Evolutionary conservation across 768 basidiomycete genomes (phyloP).

Genomic region (Candolleomyces eurysporus): DNA sequence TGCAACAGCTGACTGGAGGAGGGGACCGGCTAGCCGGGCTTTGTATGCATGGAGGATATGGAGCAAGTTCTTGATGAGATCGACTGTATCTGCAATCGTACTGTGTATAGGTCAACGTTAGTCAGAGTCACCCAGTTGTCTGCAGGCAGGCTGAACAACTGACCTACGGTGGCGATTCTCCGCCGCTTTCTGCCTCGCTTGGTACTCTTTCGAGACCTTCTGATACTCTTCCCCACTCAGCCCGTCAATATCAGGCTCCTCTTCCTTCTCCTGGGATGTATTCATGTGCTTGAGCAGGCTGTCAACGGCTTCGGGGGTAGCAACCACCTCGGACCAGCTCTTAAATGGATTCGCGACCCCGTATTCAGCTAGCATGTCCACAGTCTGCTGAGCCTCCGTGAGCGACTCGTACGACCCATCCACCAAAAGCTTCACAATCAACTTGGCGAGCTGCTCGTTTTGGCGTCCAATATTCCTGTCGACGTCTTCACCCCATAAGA

Average conservation of each 20-base stretch:
- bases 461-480: constrained; percentile 11
- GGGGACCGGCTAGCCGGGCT: neutral
- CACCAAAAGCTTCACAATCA: constrained; percentile 10
- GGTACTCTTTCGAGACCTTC: neutral
- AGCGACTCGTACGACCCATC: constrained; percentile 13
- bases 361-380: constrained; percentile 10
- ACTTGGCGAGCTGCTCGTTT: constrained; percentile 7
- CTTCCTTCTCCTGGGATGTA: neutral
- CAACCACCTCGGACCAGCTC: neutral
- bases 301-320: neutral
- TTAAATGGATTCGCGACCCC: neutral
- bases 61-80: neutral
- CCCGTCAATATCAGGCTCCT: neutral
- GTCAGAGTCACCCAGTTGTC: neutral
- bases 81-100: neutral
- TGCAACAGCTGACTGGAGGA: neutral
- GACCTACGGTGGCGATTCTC: neutral
- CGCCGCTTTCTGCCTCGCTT: neutral
- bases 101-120: neutral
- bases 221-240: constrained; percentile 6
- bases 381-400: constrained; percentile 10
- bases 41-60: neutral
- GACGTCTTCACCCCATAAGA: constrained; percentile 14
- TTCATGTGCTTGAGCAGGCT: neutral
- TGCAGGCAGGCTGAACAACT: neutral